phyloP scores from a whole-genome alignment of 495 filamentous ascomycete genomes.

The Beverwykella pulmonaria region DNA sequence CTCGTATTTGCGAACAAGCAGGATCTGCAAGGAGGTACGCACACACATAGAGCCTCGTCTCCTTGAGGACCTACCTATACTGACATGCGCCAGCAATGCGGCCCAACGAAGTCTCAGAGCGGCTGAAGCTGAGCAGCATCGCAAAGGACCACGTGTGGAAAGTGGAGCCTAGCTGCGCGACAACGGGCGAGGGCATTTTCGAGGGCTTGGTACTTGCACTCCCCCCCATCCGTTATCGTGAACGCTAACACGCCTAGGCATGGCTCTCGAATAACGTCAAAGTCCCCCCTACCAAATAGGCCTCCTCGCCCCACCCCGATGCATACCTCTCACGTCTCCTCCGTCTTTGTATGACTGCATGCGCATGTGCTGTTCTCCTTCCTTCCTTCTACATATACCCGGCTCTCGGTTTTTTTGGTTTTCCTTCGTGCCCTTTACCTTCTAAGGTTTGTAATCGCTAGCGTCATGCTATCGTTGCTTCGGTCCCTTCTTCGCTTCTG shows the following conservation, averaged over 20 bases:
- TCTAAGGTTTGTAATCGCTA: slow-evolving; percentile 2
- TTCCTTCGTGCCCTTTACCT: slow-evolving; percentile 19
- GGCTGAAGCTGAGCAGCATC: slow-evolving; percentile 78
- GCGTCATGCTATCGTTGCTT: neutral
- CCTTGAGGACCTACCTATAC: neutral
- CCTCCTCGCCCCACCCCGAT: neutral
- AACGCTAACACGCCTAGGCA: slow-evolving; percentile 52
- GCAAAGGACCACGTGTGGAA: slow-evolving; percentile 90
- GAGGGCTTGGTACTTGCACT: slow-evolving; percentile 75
- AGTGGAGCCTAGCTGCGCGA: slow-evolving; percentile 93
- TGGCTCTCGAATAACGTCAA: slow-evolving; percentile 97
- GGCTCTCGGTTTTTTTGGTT: slow-evolving; percentile 20
- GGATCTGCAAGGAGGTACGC: slow-evolving; percentile 77
- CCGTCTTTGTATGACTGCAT: slow-evolving; percentile 32
- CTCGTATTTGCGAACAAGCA: slow-evolving; percentile 99
- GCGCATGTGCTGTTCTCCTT: slow-evolving; percentile 13
- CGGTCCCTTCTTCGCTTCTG: neutral
- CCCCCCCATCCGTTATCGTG: neutral
- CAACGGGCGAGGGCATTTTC: slow-evolving; percentile 88
- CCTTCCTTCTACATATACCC: slow-evolving; percentile 39
- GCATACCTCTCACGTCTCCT: neutral
- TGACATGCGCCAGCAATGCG: slow-evolving; percentile 66
- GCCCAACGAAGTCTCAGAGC: slow-evolving; percentile 82
- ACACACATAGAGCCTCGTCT: neutral
- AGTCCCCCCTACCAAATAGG: slow-evolving; percentile 36